Base-by-base conservation (phyloP, 2,329 filamentous ascomycete genomes). In the Byssochlamys sp. region DNA sequence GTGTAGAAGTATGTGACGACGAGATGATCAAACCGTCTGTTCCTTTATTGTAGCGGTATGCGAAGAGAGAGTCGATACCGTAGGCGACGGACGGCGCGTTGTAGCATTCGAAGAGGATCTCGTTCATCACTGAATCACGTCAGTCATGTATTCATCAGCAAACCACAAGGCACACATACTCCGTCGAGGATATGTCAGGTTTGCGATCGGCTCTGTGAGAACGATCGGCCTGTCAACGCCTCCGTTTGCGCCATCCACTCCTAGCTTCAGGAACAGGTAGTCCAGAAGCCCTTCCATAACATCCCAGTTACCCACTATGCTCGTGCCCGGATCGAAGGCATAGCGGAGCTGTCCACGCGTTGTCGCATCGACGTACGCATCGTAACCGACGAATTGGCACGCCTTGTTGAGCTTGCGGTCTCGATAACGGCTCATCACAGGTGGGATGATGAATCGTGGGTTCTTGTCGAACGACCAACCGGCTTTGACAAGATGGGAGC, bases 41-140 rank as follows among this genome's bases (percentile, higher is more conserved):
- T 61, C 94, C 94, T 60, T 88, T 84, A 71, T 99, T 99, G 77
- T 96, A 89, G 60, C 87, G 82, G 77, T 96, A 99, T 24, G 92
- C 95, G 77, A 99, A 99, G 31, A 99, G 83, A 10, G 91, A 95
- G 73, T 99, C 94, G 75, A 99, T 91, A 55, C 94, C 94, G 74
- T 94, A 96, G 19, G 91, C 89, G 27, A 96, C 81, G 1, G 90
- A 92, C 0, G 94, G 92, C 10, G 89, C 91, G 59, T 85, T 84
- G 73, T 99, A 99, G 74, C 91, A 95, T 74, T 99, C 94, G 71
- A 97, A 99, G 10, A 99, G 79, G 57, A 97, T 92, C 70, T 99
- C 94, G 50, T 89, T 95, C 92, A 97, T 97, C 65, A 89, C 90
- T 95, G 63, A 55, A 58, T 56, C 48, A 24, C 52, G 55, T 58